Base-by-base conservation (phyloP, 805 yeast genomes). In the Pichia occidentalis region DNA sequence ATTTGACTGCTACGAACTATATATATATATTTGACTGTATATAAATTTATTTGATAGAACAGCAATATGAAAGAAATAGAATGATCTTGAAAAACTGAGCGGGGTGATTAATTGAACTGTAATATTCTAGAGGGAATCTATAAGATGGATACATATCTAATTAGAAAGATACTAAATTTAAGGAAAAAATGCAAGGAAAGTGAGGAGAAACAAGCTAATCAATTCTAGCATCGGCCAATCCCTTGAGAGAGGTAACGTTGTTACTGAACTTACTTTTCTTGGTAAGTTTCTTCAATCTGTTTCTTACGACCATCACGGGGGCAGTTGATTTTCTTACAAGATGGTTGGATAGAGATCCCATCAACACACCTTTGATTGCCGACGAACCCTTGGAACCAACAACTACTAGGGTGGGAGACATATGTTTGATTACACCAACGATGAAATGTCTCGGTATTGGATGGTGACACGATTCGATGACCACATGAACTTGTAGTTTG, bases 251-350 rank as follows among this genome's bases (percentile, higher is more conserved):
- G 39, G 71, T 68, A 43, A 73, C 68, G 50, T 74, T 75, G 51
- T 75, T 75, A 24, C 77, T 65, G 56, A 76, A 71, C 33, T 71
- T 64, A 19, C 56, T 57, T 57, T 74, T 72, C 49, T 79, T 68
- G 42, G 77, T 73, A 45, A 78, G 69, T 61, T 80, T 80, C 63
- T 80, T 80, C 52, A 82, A 66, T 54, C 79, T 81, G 48, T 75
- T 73, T 43, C 84, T 68, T 16, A 82, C 90, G 34, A 81, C 88
- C 90, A 81, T 81, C 17, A 81, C 88, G 0, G 90, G 88, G 3
- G 78, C 85, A 13, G 78, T 63, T 49, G 80, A 73, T 55, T 78
- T 76, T 13, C 85, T 76, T 13, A 81, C 85, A 45, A 81, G 61
- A 54, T 81, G 80, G 49, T 81, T 81, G 3, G 85, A 77, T 41